These are phyloP conservation scores for Fusarium buharicum DNA, from an alignment of 2,329 filamentous ascomycete genomes.

Conservation along the genomic window DNA sequence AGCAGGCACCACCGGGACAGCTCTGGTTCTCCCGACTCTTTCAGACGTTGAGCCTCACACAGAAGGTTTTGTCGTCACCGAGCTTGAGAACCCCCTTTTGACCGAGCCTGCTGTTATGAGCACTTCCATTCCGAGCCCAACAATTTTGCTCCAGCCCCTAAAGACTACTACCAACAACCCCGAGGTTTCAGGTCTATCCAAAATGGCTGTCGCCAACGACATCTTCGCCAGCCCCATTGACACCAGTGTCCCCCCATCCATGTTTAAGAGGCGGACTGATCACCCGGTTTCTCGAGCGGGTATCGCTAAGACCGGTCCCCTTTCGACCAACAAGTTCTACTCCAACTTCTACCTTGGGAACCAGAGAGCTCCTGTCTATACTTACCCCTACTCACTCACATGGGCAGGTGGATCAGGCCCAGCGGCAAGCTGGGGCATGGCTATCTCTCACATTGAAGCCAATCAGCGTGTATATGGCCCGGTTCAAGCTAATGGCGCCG, in stretches of 20 bases:
- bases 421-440: conserved; percentile 78
- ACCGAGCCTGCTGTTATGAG: conserved; percentile 28
- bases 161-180: conserved; percentile 40
- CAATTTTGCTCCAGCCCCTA: conserved; percentile 47
- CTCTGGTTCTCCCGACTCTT: conserved; percentile 46
- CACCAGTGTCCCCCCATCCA: conserved; percentile 60
- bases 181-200: conserved; percentile 29
- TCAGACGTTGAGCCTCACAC: conserved; percentile 48
- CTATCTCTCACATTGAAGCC: conserved; percentile 77
- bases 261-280: conserved; percentile 60
- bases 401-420: conserved; percentile 73
- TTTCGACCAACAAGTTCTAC: conserved; percentile 84
- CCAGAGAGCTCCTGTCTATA: conserved; percentile 76
- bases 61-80: conserved; percentile 45
- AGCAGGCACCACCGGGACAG: conserved; percentile 42
- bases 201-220: conserved; percentile 51
- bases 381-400: conserved; percentile 77
- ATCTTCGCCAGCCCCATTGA: conserved; percentile 68
- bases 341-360: conserved; percentile 81
- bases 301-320: conserved; percentile 59
- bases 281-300: conserved; percentile 69
- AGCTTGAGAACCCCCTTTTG: conserved; percentile 33
- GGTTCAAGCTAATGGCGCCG: conserved; percentile 64
- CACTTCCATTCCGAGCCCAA: conserved; percentile 51
- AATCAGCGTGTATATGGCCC: conserved; percentile 74